phyloP scores from a whole-genome alignment of 2,329 filamentous ascomycete species.

The Neophaeococcomyces mojaviensis region DNA sequence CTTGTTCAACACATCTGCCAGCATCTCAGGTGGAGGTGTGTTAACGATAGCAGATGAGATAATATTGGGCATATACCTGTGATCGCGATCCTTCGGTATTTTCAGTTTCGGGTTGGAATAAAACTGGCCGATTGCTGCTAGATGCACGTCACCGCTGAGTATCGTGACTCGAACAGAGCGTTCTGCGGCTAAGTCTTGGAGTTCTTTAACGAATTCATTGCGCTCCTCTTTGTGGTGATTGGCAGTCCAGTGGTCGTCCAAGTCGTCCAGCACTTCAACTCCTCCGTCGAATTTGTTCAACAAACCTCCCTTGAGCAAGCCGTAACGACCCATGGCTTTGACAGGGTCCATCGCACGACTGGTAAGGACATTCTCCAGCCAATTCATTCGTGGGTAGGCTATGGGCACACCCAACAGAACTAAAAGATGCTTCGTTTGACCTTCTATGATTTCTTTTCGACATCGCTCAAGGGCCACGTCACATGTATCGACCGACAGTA shows the following conservation, averaged over 20 bases:
- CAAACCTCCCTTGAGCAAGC: slow-evolving; percentile 63
- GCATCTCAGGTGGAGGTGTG: slow-evolving; percentile 73
- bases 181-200: slow-evolving; percentile 87
- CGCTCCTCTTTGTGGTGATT: slow-evolving; percentile 90
- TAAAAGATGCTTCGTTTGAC: slow-evolving; percentile 73
- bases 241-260: slow-evolving; percentile 96
- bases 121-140: slow-evolving; percentile 88
- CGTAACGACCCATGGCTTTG: slow-evolving; percentile 77
- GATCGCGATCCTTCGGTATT: slow-evolving; percentile 80
- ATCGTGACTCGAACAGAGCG: slow-evolving; percentile 90
- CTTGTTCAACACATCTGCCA: slow-evolving; percentile 89
- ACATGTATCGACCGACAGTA: slow-evolving; percentile 74
- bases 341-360: slow-evolving; percentile 80
- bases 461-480: slow-evolving; percentile 80
- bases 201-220: slow-evolving; percentile 75
- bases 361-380: slow-evolving; percentile 64
- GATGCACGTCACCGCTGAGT: slow-evolving; percentile 85
- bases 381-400: slow-evolving; percentile 68
- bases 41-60: slow-evolving; percentile 94
- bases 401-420: slow-evolving; percentile 70
- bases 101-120: slow-evolving; percentile 81
- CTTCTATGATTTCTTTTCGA: slow-evolving; percentile 71
- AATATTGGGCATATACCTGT: slow-evolving; percentile 93
- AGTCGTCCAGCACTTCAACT: slow-evolving; percentile 81
- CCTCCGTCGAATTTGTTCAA: slow-evolving; percentile 87